Evolutionary conservation across 1,284 basidiomycete species (phyloP).

Genomic region (Heterobasidion parviporum): DNA sequence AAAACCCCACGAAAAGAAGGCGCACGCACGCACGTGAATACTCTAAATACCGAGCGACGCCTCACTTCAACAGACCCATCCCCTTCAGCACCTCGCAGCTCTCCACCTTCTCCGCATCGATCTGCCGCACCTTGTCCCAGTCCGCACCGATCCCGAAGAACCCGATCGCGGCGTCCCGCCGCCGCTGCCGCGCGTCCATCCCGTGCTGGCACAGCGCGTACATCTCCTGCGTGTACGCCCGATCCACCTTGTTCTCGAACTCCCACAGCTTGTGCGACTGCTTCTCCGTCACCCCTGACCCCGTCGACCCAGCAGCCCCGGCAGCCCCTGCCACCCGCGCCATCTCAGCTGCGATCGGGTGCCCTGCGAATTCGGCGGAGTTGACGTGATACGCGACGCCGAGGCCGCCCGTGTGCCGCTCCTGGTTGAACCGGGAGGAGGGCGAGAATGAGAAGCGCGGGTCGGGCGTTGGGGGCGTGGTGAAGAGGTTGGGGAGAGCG

Average conservation of each 20-base stretch:
- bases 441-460: constrained; percentile 73
- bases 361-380: constrained; percentile 65
- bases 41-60: neutral
- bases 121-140: constrained; percentile 73
- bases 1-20: neutral
- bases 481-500: constrained; percentile 74
- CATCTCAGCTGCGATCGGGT: constrained; percentile 72
- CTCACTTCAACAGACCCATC: constrained; percentile 38
- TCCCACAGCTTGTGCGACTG: constrained; percentile 23
- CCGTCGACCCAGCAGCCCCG: constrained; percentile 22
- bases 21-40: too few species aligned
- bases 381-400: constrained; percentile 86
- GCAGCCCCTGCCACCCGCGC: constrained; percentile 39
- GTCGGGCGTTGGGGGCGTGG: constrained; percentile 60
- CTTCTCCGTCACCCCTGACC: constrained; percentile 24
- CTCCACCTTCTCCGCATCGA: constrained; percentile 56
- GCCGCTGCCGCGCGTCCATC: constrained; percentile 52
- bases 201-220: constrained; percentile 65
- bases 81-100: constrained; percentile 70
- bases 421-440: constrained; percentile 49
- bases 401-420: constrained; percentile 60
- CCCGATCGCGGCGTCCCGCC: constrained; percentile 71
- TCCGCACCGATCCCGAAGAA: constrained; percentile 86
- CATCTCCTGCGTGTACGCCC: constrained; percentile 60
- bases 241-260: constrained; percentile 70